A percentile compares a stretch with the other conserved stretches of the same genome.
phyloP scores from a whole-genome alignment of 1,139 yeast species.

The Casaregolazyma suthepensis region DNA sequence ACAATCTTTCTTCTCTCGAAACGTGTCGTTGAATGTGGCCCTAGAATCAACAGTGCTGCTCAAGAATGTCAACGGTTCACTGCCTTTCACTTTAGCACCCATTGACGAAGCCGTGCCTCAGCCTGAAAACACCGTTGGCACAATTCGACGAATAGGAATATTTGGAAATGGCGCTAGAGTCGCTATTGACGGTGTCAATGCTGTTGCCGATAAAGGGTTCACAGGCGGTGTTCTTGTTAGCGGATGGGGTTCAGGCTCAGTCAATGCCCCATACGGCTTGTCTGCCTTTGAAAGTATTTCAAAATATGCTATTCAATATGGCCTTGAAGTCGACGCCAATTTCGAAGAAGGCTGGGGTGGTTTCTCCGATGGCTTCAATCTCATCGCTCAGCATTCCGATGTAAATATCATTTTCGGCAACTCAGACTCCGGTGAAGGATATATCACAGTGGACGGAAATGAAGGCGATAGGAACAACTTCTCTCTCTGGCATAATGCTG shows the following conservation, averaged over 20 bases:
- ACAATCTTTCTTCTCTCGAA: slow-evolving; percentile 43
- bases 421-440: slow-evolving; percentile 53
- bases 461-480: slow-evolving; percentile 43
- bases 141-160: slow-evolving; percentile 42
- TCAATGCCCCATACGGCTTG: slow-evolving; percentile 47
- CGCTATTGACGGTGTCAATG: slow-evolving; percentile 36
- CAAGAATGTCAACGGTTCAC: slow-evolving; percentile 44
- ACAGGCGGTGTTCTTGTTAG: slow-evolving; percentile 25
- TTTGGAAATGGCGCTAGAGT: slow-evolving; percentile 30
- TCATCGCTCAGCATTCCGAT: slow-evolving; percentile 42
- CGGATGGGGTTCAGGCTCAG: slow-evolving; percentile 46
- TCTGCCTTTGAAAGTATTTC: slow-evolving; percentile 41
- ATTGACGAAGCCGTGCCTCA: slow-evolving; percentile 36
- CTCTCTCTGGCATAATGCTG: slow-evolving; percentile 46
- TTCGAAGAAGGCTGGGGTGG: slow-evolving; percentile 17
- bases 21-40: slow-evolving; percentile 49
- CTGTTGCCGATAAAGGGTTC: slow-evolving; percentile 27
- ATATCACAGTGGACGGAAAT: slow-evolving; percentile 46
- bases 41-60: slow-evolving; percentile 52
- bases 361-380: slow-evolving; percentile 38
- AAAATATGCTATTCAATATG: slow-evolving; percentile 37
- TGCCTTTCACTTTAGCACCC: slow-evolving; percentile 51
- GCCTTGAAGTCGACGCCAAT: slow-evolving; percentile 25
- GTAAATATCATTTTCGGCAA: slow-evolving; percentile 41
- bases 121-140: slow-evolving; percentile 33